Conservation (phyloP, 2,329 filamentous ascomycete genomes). For the Ophiobolus disseminans region DNA sequence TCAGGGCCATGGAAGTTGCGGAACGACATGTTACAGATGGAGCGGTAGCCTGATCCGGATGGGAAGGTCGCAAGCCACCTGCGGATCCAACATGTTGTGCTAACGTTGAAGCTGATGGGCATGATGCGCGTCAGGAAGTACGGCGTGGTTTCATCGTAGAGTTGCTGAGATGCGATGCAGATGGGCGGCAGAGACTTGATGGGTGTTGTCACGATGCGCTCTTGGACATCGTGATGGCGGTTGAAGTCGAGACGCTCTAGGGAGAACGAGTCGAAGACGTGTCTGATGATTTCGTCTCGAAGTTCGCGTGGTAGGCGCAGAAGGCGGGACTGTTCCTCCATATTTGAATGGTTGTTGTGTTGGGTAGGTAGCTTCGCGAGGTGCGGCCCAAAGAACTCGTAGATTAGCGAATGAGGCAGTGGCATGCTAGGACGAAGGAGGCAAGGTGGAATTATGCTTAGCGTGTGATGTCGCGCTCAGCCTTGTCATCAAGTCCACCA, state of each 20-base stretch:
- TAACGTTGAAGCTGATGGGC: neutral
- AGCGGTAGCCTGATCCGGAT: neutral
- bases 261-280: slow-evolving; percentile 1
- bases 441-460: too few species aligned
- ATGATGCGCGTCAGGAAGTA: slow-evolving; percentile 1
- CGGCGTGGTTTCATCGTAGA: slow-evolving; percentile 11
- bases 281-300: slow-evolving; percentile 7
- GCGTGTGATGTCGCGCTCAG: too few species aligned
- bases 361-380: too few species aligned
- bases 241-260: slow-evolving; percentile 1
- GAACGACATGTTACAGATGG: slow-evolving; percentile 7
- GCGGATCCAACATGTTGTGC: slow-evolving; percentile 11
- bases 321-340: neutral
- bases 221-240: neutral
- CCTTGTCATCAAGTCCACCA: too few species aligned
- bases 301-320: slow-evolving; percentile 10
- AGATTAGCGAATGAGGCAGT: too few species aligned
- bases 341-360: neutral
- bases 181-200: slow-evolving; percentile 1
- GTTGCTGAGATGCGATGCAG: slow-evolving; percentile 7
- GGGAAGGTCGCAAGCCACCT: slow-evolving; percentile 13
- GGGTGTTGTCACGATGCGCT: neutral
- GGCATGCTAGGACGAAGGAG: too few species aligned
- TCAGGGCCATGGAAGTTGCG: slow-evolving; percentile 16
- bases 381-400: too few species aligned